A percentile compares a stretch with the other conserved stretches of the same genome.
Evolutionary conservation across 129 eudicot genomes (phyloP).

Genomic region (Escallonia herrerae): DNA sequence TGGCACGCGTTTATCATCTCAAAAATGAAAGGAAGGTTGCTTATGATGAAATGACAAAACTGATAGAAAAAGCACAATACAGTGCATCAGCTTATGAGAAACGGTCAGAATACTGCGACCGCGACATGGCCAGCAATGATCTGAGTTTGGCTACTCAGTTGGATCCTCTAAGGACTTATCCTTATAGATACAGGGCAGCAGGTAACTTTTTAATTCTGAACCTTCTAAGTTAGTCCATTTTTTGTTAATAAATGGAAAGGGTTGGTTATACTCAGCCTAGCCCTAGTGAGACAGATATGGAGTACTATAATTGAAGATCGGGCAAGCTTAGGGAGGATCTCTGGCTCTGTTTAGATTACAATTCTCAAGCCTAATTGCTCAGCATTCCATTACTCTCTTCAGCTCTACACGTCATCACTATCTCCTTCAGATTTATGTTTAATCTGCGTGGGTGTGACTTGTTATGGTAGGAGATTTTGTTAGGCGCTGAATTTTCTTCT

Average conservation of each 20-base stretch:
- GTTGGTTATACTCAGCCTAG: too few species aligned
- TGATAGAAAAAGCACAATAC: conserved; percentile 66
- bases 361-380: too few species aligned
- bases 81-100: conserved; percentile 87
- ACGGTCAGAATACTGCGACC: conserved; percentile 79
- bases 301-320: too few species aligned
- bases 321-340: too few species aligned
- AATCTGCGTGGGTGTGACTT: too few species aligned
- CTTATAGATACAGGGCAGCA: conserved; percentile 89
- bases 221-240: background rate
- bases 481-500: too few species aligned
- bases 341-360: too few species aligned
- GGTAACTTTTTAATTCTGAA: conserved; percentile 31
- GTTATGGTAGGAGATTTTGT: too few species aligned
- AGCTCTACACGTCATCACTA: too few species aligned
- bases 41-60: conserved; percentile 84
- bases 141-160: conserved; percentile 57
- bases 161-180: conserved; percentile 87
- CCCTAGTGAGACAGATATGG: too few species aligned
- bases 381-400: too few species aligned
- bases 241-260: background rate
- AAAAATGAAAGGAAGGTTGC: conserved; percentile 63
- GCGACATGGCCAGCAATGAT: conserved; percentile 66
- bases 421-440: too few species aligned
- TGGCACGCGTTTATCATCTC: conserved; percentile 74